A percentile compares a stretch with the other conserved stretches of the same genome.
Evolutionary conservation across 352 stramenopile genomes (phyloP).

Genomic region (Phytophthora pisi): DNA sequence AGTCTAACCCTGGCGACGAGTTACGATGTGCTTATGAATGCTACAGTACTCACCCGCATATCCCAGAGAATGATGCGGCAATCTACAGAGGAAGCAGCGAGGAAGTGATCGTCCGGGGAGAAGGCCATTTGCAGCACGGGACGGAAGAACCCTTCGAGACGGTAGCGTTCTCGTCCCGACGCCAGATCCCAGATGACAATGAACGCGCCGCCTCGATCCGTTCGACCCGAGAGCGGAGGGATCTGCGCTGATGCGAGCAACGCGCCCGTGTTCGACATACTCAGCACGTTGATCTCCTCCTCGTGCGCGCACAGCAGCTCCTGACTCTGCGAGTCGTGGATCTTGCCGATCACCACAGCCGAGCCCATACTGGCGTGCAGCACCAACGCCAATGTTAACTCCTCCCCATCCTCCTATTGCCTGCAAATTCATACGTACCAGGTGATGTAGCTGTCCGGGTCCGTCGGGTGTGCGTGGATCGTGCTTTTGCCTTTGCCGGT

Average conservation of each 20-base stretch:
- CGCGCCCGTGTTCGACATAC: conserved; percentile 42
- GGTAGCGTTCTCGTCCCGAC: conserved; percentile 51
- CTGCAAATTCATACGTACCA: conserved; percentile 31
- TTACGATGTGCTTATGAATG: not conserved
- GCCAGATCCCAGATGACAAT: conserved; percentile 45
- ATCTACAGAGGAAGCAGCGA: conserved; percentile 69
- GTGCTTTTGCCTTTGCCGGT: conserved; percentile 62
- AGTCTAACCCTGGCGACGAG: not conserved
- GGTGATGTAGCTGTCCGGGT: conserved; percentile 60
- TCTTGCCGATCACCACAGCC: conserved; percentile 54
- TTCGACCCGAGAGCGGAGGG: conserved; percentile 37
- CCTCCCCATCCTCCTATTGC: not conserved
- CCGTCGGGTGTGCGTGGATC: conserved; percentile 55
- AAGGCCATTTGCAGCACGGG: conserved; percentile 73
- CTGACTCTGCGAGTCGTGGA: conserved; percentile 57
- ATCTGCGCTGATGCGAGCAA: conserved; percentile 60
- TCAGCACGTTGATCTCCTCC: conserved; percentile 59
- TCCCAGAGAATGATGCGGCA: conserved; percentile 77
- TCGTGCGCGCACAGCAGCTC: conserved; percentile 60
- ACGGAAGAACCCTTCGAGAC: conserved; percentile 61
- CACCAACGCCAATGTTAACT: not conserved
- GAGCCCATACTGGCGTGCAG: conserved; percentile 51
- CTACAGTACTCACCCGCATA: conserved; percentile 50
- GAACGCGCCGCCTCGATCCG: conserved; percentile 28
- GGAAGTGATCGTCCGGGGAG: conserved; percentile 80